A percentile compares a stretch with the other conserved stretches of the same genome.
Conservation (phyloP, 768 basidiomycete genomes). For the Rubroboletus pulcherrimus region DNA sequence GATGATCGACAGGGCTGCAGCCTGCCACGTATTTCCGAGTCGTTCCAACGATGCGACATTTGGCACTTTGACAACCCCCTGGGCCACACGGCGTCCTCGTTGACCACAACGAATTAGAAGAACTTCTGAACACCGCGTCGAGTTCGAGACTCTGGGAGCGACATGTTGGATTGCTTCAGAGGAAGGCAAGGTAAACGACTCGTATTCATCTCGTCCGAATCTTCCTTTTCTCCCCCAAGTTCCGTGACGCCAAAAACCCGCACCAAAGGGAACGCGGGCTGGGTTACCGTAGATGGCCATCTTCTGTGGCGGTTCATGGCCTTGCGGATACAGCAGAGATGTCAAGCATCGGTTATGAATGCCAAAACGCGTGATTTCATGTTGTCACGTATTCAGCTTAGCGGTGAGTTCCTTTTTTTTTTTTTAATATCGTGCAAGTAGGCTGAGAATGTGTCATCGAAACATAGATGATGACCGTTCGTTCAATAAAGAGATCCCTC, state of each 20-base stretch:
- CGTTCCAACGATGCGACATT: too few species aligned
- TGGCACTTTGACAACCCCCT: too few species aligned
- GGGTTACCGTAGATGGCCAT: neutral
- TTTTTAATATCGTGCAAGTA: neutral
- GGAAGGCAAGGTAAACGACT: neutral
- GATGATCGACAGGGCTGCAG: too few species aligned
- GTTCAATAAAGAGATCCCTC: neutral
- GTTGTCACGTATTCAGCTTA: neutral
- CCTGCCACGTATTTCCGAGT: too few species aligned
- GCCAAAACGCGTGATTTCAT: neutral
- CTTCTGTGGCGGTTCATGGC: neutral
- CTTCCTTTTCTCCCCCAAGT: too few species aligned
- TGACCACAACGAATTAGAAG: neutral
- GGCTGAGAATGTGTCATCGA: neutral
- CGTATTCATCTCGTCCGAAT: neutral
- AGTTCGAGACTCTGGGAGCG: neutral
- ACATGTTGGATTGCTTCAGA: slow-evolving; percentile 1
- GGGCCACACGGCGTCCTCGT: too few species aligned
- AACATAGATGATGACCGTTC: neutral
- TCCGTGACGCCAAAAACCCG: neutral
- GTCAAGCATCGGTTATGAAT: neutral
- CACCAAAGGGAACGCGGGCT: neutral
- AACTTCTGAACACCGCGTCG: neutral
- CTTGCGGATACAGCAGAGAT: neutral
- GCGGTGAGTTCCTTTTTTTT: neutral